Base-by-base conservation (phyloP, 306 rosid species). In the Prosopis cineraria region DNA sequence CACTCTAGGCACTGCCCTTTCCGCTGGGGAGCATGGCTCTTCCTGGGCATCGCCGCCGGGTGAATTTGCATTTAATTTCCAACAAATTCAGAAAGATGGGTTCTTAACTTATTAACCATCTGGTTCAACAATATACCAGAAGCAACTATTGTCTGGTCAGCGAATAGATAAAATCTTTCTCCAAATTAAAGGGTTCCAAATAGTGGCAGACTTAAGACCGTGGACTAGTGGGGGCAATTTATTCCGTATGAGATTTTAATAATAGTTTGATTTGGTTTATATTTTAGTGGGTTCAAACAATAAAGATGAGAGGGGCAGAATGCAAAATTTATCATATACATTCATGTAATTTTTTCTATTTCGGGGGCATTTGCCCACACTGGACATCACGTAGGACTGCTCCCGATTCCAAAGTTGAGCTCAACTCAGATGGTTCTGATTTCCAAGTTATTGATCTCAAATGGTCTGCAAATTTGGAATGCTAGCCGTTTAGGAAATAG, bases 51-150 rank as follows among this genome's bases (percentile, higher is more conserved):
- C 89, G 0, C 82, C 83, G 47, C 76, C 81, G 1, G 83, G 86
- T 16, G 90, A 84, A 3, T 89, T 84, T 74, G 85, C 89, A n/a
- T 70, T 89, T 27, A 89, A 87, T 24, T 89, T 89, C 52, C 75
- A 7, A 29, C n/a, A 70, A 5, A 45, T 75, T n/a, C 43, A 40
- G 31, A 20, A 25, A 24, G 30, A 67, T 29, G 83, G 86, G 0
- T 89, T 75, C 68, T 17, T 87, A n/a, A 33, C 58, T 89, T 9
- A 31, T 48, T 87, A 29, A 85, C 93, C 72, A 83, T 79, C 63
- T 87, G 89, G 89, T 83, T 76, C 81, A 24, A 87, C 63, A 85
- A 67, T 30, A 81, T 81, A 27, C 45, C 80, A 2, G 75, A 89
- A 16, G 73, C 17, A 52, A 87, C 88, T 3, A 25, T 84, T 43